Conservation (phyloP, 352 stramenopile species). For the Hyphochytrium catenoides region DNA sequence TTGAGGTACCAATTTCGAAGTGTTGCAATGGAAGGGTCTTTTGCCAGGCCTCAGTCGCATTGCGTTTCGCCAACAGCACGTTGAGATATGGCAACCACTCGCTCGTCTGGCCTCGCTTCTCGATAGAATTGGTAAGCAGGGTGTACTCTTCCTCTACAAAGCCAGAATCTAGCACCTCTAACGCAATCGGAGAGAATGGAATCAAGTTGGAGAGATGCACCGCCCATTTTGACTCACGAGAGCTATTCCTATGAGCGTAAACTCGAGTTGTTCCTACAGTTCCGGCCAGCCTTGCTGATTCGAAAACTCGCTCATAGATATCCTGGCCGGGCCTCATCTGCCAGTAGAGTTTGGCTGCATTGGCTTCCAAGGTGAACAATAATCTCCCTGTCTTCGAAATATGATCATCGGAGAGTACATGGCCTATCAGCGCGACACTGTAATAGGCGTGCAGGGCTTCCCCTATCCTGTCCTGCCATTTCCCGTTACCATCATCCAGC, state of each 20-base stretch:
- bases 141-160: constrained; percentile 55
- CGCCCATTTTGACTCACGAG: constrained; percentile 45
- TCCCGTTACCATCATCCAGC: constrained; percentile 78
- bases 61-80: constrained; percentile 49
- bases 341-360: constrained; percentile 84
- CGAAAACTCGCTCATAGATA: too few relatives aligned
- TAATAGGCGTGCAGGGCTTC: constrained; percentile 94
- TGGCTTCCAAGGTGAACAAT: constrained; percentile 73
- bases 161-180: constrained; percentile 25
- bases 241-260: constrained; percentile 48
- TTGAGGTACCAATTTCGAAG: constrained; percentile 61
- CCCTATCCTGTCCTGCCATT: constrained; percentile 86
- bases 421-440: constrained; percentile 73
- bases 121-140: constrained; percentile 31
- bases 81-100: constrained; percentile 63
- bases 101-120: too few relatives aligned
- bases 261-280: too few relatives aligned
- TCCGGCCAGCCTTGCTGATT: too few relatives aligned
- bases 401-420: constrained; percentile 28
- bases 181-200: constrained; percentile 61
- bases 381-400: constrained; percentile 69
- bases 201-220: constrained; percentile 73
- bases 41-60: constrained; percentile 33
- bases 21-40: constrained; percentile 31
- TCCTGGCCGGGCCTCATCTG: constrained; percentile 47